Conservation (phyloP, 768 basidiomycete genomes). For the Hygrocybe punicea region DNA sequence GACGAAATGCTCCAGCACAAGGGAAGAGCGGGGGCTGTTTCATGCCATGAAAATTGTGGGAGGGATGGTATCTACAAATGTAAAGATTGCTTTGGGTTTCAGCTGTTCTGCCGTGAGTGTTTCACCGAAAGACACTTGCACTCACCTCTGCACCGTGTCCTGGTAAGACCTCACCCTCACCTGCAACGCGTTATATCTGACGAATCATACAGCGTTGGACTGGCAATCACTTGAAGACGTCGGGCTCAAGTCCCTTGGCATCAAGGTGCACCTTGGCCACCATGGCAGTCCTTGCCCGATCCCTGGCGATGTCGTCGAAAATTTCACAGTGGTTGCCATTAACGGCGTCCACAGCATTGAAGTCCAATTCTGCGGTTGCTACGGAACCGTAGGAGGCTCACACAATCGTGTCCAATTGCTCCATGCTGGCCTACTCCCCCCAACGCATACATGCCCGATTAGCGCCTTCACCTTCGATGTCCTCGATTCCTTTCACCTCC, state of each 20-base stretch:
- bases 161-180: neutral
- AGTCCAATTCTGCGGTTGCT: conserved; percentile 25
- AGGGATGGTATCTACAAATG: conserved; percentile 2
- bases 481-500: conserved; percentile 10
- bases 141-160: conserved; percentile 2
- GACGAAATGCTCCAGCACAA: conserved; percentile 5
- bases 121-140: neutral
- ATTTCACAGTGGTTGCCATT: conserved; percentile 18
- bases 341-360: conserved; percentile 23
- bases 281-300: neutral
- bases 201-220: conserved; percentile 4
- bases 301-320: neutral
- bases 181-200: no score
- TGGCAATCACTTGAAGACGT: neutral
- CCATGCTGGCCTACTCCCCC: conserved; percentile 1
- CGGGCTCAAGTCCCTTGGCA: conserved; percentile 6
- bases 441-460: neutral
- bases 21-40: neutral
- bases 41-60: neutral
- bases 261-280: conserved; percentile 9
- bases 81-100: conserved; percentile 1
- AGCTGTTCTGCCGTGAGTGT: neutral
- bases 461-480: conserved; percentile 9
- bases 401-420: conserved; percentile 4
- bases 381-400: neutral